Conservation (phyloP, 768 basidiomycete genomes). For the Mycena capillaripes region DNA sequence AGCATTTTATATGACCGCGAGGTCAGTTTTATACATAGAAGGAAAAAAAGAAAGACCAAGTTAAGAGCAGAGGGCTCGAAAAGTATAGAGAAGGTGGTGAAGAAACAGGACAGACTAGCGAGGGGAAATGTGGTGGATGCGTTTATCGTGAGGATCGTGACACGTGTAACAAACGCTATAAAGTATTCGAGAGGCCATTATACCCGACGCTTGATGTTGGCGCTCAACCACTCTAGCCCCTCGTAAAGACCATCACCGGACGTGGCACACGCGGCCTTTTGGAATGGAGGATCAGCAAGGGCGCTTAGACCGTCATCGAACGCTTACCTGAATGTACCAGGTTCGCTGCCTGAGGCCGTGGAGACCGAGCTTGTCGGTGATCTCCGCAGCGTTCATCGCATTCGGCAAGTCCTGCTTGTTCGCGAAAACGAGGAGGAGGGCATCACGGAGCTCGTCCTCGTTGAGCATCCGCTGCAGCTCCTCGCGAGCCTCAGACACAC, state of each 20-base stretch:
- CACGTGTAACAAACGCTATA: slow-evolving; percentile 65
- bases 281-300: slow-evolving; percentile 35
- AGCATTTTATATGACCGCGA: slow-evolving; percentile 46
- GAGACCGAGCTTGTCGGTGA: slow-evolving; percentile 99
- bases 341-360: slow-evolving; percentile 97
- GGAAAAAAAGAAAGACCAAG: slow-evolving; percentile 34
- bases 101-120: slow-evolving; percentile 49
- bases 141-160: slow-evolving; percentile 75
- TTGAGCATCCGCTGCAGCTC: slow-evolving; percentile 99
- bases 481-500: slow-evolving; percentile 98
- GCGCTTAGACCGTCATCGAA: background rate
- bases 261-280: slow-evolving; percentile 95
- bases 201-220: slow-evolving; percentile 89
- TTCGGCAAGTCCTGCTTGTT: slow-evolving; percentile 99
- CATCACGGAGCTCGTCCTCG: slow-evolving; percentile 99
- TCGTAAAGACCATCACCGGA: slow-evolving; percentile 99
- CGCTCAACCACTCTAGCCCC: slow-evolving; percentile 96
- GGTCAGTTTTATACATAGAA: slow-evolving; percentile 50
- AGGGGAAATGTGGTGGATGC: slow-evolving; percentile 58
- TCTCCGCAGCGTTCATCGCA: slow-evolving; percentile 99
- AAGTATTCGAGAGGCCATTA: slow-evolving; percentile 66
- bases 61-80: slow-evolving; percentile 40
- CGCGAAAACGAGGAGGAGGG: slow-evolving; percentile 98
- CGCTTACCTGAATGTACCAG: slow-evolving; percentile 95
- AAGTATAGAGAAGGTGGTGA: slow-evolving; percentile 42